phyloP scores from a whole-genome alignment of 768 basidiomycete species.

The Pisolithus albus region DNA sequence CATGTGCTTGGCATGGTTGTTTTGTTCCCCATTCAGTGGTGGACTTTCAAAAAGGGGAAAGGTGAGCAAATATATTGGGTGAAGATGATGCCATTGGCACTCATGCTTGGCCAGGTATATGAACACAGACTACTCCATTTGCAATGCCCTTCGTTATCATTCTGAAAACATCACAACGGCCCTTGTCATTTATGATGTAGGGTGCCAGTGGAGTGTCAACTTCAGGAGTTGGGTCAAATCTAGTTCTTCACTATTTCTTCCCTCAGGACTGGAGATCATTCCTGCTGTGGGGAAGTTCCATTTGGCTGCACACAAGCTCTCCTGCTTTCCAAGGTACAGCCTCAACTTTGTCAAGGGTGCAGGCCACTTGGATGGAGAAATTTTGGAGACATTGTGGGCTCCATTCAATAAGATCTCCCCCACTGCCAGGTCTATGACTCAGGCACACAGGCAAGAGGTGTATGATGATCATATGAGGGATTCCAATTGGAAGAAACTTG shows the following conservation, averaged over 20 bases:
- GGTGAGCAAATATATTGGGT: conserved; percentile 7
- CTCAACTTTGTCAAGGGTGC: conserved; percentile 23
- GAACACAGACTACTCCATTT: conserved; percentile 24
- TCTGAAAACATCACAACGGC: neutral
- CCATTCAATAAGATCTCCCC: conserved; percentile 21
- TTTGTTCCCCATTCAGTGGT: conserved; percentile 24
- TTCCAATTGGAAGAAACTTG: conserved; percentile 29
- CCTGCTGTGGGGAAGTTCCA: conserved; percentile 25
- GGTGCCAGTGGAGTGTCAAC: conserved; percentile 20
- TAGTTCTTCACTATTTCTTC: neutral
- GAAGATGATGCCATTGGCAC: too few relatives aligned
- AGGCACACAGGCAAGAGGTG: neutral
- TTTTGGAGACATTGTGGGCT: conserved; percentile 30
- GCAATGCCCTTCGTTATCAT: conserved; percentile 13
- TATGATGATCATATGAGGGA: conserved; percentile 28
- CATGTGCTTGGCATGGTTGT: conserved; percentile 28
- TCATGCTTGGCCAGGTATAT: conserved; percentile 13
- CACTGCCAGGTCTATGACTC: conserved; percentile 15
- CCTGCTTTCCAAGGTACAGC: conserved; percentile 20
- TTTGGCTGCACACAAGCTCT: conserved; percentile 21
- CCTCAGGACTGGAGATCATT: conserved; percentile 4
- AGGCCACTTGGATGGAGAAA: conserved; percentile 26
- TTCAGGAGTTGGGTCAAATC: conserved; percentile 5
- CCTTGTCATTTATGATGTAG: conserved; percentile 25
- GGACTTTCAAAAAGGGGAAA: conserved; percentile 29